Evolutionary conservation across 2,329 filamentous ascomycete species (phyloP).

Genomic region (Cadophora sp.): DNA sequence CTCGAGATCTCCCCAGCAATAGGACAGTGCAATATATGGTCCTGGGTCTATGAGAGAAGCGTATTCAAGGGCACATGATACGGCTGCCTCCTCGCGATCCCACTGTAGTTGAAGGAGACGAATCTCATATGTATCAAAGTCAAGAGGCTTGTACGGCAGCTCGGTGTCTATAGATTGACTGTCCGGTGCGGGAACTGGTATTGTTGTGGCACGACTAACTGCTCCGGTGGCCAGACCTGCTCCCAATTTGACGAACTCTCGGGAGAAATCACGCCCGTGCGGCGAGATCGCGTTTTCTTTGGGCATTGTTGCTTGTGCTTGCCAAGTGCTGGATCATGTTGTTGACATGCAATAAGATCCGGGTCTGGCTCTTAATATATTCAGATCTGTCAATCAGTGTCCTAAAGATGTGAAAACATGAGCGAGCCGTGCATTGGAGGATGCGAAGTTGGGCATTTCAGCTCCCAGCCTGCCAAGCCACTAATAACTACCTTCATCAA

Average conservation of each 20-base stretch:
- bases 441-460: neutral
- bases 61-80: conserved; percentile 9
- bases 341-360: neutral
- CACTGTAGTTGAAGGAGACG: neutral
- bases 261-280: neutral
- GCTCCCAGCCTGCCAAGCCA: neutral
- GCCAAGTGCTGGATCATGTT: neutral
- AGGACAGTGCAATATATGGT: conserved; percentile 25
- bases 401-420: too few species aligned
- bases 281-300: neutral
- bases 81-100: neutral
- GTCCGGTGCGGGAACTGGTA: neutral
- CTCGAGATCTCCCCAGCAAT: conserved; percentile 25
- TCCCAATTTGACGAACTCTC: neutral
- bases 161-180: neutral
- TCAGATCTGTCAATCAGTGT: too few species aligned
- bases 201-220: neutral
- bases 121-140: conserved; percentile 10
- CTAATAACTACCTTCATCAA: neutral
- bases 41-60: conserved; percentile 15
- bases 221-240: neutral
- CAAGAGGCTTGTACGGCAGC: conserved; percentile 7
- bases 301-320: neutral
- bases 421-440: too few species aligned
- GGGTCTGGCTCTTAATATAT: too few species aligned